Evolutionary conservation across 345 rosid genomes (phyloP).

Genomic region (Murraya paniculata): DNA sequence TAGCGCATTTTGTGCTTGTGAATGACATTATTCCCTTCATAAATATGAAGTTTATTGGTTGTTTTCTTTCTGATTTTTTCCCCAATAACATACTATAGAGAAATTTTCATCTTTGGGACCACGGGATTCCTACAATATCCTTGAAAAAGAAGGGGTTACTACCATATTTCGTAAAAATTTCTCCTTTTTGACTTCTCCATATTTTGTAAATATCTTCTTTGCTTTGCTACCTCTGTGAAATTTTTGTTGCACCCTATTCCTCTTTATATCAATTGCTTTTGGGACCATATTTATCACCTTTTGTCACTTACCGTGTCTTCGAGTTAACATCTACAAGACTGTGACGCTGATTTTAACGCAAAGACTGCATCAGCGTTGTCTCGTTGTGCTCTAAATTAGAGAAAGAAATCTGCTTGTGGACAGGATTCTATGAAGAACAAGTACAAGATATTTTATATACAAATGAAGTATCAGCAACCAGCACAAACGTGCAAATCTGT

Average conservation of each 20-base stretch:
- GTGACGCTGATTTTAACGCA: background rate
- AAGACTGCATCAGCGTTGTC: too few relatives aligned
- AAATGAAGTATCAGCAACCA: too few relatives aligned
- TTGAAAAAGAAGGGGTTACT: background rate
- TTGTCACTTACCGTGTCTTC: background rate
- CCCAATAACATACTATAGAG: background rate
- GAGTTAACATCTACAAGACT: background rate
- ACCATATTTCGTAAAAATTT: background rate
- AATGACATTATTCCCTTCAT: background rate
- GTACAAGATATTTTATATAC: too few relatives aligned
- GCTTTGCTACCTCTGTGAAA: background rate
- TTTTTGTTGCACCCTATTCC: background rate
- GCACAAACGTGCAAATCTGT: background rate
- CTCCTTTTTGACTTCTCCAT: background rate
- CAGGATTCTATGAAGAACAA: background rate
- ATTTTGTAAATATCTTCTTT: background rate
- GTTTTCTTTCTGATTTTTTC: slow-evolving; percentile 10
- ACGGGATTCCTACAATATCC: background rate
- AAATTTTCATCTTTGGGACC: background rate
- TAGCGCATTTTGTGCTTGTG: background rate
- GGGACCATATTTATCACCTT: background rate
- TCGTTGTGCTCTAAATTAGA: too few relatives aligned
- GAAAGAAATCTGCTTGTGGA: too few relatives aligned
- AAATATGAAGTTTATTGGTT: background rate
- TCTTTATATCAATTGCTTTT: background rate